Conservation (phyloP, 164 flowering plant genomes). For the Vitis riparia region DNA sequence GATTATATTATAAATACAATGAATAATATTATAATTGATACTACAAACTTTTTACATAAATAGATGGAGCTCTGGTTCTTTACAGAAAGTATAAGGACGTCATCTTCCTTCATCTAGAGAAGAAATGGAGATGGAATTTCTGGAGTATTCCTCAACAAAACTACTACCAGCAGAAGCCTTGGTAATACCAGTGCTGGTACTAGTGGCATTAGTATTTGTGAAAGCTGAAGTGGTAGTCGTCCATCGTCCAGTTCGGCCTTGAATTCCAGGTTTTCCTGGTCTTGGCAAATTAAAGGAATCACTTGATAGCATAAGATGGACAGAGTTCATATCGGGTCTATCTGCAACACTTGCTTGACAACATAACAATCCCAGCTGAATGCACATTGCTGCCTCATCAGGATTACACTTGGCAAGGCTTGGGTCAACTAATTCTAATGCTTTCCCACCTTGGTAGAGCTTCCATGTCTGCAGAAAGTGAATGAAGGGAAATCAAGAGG, state of each 20-base stretch:
- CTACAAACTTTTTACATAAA: no score
- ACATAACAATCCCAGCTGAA: conserved; percentile 71
- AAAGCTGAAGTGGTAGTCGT: conserved; percentile 37
- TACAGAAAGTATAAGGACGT: background rate
- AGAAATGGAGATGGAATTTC: conserved; percentile 69
- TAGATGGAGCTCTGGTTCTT: no score
- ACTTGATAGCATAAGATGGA: conserved; percentile 67
- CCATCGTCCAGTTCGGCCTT: conserved; percentile 63
- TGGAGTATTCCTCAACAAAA: conserved; percentile 53
- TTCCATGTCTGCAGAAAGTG: conserved; percentile 55
- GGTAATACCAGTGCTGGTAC: conserved; percentile 24
- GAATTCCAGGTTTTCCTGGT: conserved; percentile 77
- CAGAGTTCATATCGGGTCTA: conserved; percentile 72
- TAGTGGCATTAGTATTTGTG: conserved; percentile 29
- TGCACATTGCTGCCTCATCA: conserved; percentile 66
- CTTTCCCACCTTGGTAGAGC: conserved; percentile 49
- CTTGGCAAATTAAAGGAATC: conserved; percentile 64
- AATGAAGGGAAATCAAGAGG: background rate
- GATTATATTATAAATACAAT: no score
- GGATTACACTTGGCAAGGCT: conserved; percentile 35
- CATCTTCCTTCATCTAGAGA: conserved; percentile 79
- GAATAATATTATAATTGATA: no score
- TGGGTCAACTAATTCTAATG: conserved; percentile 57
- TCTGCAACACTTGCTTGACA: conserved; percentile 64
- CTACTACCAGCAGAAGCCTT: conserved; percentile 37